Conservation (phyloP, 2,329 filamentous ascomycete species). For the Cercospora zeae-maydis region DNA sequence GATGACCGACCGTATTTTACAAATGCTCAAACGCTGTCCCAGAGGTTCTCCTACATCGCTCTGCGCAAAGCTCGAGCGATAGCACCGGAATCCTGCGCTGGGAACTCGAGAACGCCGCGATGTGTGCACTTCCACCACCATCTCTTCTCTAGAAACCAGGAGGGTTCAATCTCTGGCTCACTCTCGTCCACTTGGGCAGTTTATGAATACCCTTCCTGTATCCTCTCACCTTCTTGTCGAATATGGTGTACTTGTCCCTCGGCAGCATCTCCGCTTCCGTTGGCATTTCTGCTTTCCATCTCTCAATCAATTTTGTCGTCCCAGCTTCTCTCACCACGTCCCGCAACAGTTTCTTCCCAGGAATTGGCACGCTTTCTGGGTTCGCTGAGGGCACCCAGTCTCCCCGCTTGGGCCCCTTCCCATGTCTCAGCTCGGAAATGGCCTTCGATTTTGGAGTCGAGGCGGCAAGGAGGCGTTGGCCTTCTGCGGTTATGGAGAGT, state of each 20-base stretch:
- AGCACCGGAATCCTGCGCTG: too few species aligned
- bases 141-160: slow-evolving; percentile 70
- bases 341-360: slow-evolving; percentile 19
- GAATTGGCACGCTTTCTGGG: slow-evolving; percentile 13
- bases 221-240: slow-evolving; percentile 90
- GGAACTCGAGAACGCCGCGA: background rate
- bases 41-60: background rate
- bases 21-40: background rate
- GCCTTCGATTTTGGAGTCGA: slow-evolving; percentile 11
- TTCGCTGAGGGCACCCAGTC: slow-evolving; percentile 24
- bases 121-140: background rate
- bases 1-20: background rate
- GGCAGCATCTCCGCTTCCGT: slow-evolving; percentile 93
- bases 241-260: slow-evolving; percentile 96
- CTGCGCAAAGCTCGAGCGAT: background rate
- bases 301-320: slow-evolving; percentile 70
- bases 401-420: slow-evolving; percentile 34
- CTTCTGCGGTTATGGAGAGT: slow-evolving; percentile 33
- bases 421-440: slow-evolving; percentile 28
- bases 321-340: slow-evolving; percentile 43
- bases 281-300: slow-evolving; percentile 96
- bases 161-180: slow-evolving; percentile 89
- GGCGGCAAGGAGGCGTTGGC: slow-evolving; percentile 30
- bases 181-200: slow-evolving; percentile 77
- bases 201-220: slow-evolving; percentile 97